Percentiles rank a stretch among this genome's conserved stretches.
Evolutionary conservation across 345 rosid genomes (phyloP).

Genomic region (Salix viminalis): DNA sequence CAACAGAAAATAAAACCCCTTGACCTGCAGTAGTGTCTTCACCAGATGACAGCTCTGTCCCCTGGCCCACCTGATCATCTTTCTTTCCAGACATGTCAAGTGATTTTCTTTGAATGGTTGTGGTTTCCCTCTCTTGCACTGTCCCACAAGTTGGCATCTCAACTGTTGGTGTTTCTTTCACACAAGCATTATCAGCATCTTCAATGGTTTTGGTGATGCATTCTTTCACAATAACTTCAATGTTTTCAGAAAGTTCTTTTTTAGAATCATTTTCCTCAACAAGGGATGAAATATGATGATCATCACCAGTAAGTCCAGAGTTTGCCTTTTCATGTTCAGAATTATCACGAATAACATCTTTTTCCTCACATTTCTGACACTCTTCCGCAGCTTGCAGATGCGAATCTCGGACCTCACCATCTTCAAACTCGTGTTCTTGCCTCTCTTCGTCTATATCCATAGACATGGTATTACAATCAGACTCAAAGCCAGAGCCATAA

Average conservation of each 20-base stretch:
- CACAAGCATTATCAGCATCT: slow-evolving; percentile 17
- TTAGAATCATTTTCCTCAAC: slow-evolving; percentile 26
- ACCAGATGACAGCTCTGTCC: slow-evolving; percentile 28
- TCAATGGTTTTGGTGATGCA: slow-evolving; percentile 14
- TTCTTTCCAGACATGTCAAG: slow-evolving; percentile 22
- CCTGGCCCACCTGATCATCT: slow-evolving; percentile 26
- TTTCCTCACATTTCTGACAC: slow-evolving; percentile 21
- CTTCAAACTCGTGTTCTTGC: slow-evolving; percentile 45
- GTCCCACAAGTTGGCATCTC: slow-evolving; percentile 26
- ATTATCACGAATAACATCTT: slow-evolving; percentile 19
- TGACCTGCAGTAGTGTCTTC: slow-evolving; percentile 29
- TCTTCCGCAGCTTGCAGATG: slow-evolving; percentile 17
- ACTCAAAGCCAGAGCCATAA: slow-evolving; percentile 44
- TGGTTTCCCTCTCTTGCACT: slow-evolving; percentile 17
- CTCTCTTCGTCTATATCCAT: slow-evolving; percentile 38
- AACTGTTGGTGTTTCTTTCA: slow-evolving; percentile 28
- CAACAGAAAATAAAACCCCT: slow-evolving; percentile 28
- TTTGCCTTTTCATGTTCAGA: slow-evolving; percentile 22
- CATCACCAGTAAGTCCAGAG: slow-evolving; percentile 17
- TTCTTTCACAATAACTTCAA: slow-evolving; percentile 13
- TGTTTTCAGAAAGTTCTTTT: slow-evolving; percentile 26
- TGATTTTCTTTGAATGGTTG: slow-evolving; percentile 19
- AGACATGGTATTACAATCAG: slow-evolving; percentile 39
- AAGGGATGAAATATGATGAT: slow-evolving; percentile 23
- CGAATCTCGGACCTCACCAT: slow-evolving; percentile 59